Evolutionary conservation across 1,284 basidiomycete species (phyloP).

Genomic region (Thelephora terrestris): DNA sequence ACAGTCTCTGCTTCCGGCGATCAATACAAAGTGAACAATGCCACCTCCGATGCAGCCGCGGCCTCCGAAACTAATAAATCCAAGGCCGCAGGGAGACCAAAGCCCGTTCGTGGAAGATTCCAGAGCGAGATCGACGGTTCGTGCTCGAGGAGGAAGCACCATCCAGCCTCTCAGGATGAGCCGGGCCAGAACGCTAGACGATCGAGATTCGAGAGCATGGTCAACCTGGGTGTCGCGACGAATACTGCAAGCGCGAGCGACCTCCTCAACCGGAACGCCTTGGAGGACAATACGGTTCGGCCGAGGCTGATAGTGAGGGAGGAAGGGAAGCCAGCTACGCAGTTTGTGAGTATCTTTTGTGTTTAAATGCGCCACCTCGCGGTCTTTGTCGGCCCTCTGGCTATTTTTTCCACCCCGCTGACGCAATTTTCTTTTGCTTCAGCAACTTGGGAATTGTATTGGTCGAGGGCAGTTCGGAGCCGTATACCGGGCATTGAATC

Average conservation of each 20-base stretch:
- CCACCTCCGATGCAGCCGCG: constrained; percentile 15
- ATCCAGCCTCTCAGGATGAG: constrained; percentile 64
- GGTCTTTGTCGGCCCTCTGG: constrained; percentile 2
- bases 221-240: constrained; percentile 44
- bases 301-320: constrained; percentile 76
- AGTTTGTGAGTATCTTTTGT: constrained; percentile 65
- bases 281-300: constrained; percentile 53
- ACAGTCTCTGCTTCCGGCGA: constrained; percentile 36
- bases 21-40: constrained; percentile 26
- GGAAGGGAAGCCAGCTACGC: constrained; percentile 69
- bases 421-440: constrained; percentile 11
- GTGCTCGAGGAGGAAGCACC: constrained; percentile 36
- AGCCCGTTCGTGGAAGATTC: constrained; percentile 49
- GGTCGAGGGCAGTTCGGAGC: constrained; percentile 94
- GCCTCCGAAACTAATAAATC: neutral
- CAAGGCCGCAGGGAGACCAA: constrained; percentile 30
- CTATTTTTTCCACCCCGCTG: too few relatives aligned
- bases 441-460: constrained; percentile 96
- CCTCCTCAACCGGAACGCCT: constrained; percentile 45
- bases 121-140: constrained; percentile 58
- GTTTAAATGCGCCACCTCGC: constrained; percentile 3
- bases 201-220: constrained; percentile 60
- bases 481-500: constrained; percentile 87
- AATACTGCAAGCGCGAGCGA: constrained; percentile 55
- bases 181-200: constrained; percentile 38